Conservation (phyloP, 164 flowering plant species). For the Euptelea pleiosperma region DNA sequence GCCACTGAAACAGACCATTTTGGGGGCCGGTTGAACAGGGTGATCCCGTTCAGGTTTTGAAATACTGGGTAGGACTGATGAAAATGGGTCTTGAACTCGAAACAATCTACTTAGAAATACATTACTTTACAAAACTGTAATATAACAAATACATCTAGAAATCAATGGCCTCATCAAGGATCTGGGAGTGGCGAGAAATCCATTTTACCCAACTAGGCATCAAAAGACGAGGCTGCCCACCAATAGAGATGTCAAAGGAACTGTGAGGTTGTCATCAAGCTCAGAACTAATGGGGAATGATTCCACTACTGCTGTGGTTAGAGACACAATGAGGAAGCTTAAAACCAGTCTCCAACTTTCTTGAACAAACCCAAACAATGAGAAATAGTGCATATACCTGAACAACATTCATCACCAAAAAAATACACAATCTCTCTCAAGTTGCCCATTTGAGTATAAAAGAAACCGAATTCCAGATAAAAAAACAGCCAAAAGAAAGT, state of each 20-base stretch:
- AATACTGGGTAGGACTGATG: too few relatives aligned
- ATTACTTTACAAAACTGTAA: too few relatives aligned
- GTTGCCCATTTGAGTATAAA: neutral
- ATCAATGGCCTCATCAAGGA: too few relatives aligned
- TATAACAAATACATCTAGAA: too few relatives aligned
- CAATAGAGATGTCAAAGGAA: conserved; percentile 60
- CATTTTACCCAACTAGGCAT: conserved; percentile 1
- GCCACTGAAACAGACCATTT: too few relatives aligned
- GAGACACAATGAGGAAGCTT: conserved; percentile 63
- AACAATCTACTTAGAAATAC: too few relatives aligned
- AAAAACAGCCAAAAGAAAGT: neutral
- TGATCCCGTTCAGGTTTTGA: too few relatives aligned
- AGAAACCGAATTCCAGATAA: neutral
- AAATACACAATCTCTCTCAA: neutral
- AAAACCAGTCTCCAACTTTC: conserved; percentile 51
- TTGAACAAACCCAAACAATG: conserved; percentile 53
- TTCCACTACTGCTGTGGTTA: conserved; percentile 70
- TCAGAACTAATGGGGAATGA: conserved; percentile 81
- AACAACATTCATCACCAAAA: conserved; percentile 6
- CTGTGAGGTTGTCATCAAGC: conserved; percentile 90
- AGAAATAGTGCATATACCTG: conserved; percentile 85
- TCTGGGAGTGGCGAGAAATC: too few relatives aligned
- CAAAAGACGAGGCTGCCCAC: conserved; percentile 59
- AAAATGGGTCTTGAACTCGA: too few relatives aligned
- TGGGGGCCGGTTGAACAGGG: too few relatives aligned